phyloP scores from a whole-genome alignment of 2,329 filamentous ascomycete genomes.

The Ophiosphaerella herpotricha region DNA sequence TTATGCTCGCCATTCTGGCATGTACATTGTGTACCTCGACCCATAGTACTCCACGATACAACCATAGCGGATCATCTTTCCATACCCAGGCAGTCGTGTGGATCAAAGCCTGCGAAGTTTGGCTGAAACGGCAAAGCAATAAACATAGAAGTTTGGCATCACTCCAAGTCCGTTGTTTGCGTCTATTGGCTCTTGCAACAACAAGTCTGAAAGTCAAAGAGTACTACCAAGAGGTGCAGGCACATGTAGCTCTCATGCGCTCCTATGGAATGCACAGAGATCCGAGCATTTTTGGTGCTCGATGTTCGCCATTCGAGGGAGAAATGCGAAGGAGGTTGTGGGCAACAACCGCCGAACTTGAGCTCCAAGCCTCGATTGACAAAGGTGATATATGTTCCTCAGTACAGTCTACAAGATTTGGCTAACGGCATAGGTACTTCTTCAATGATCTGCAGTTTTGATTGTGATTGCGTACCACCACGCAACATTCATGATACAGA shows the following conservation, averaged over 20 bases:
- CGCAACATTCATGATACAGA: slow-evolving; percentile 57
- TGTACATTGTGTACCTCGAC: slow-evolving; percentile 43
- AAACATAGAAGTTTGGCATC: slow-evolving; percentile 56
- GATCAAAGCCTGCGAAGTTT: slow-evolving; percentile 47
- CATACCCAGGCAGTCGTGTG: slow-evolving; percentile 44
- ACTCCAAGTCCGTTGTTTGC: slow-evolving; percentile 55
- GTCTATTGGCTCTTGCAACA: slow-evolving; percentile 53
- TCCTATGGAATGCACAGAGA: slow-evolving; percentile 57
- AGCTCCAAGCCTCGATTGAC: slow-evolving; percentile 59
- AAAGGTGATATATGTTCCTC: slow-evolving; percentile 27
- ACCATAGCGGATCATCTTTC: slow-evolving; percentile 44
- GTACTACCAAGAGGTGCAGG: slow-evolving; percentile 24
- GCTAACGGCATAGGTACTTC: slow-evolving; percentile 50
- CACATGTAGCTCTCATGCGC: slow-evolving; percentile 53
- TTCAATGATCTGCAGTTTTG: slow-evolving; percentile 38
- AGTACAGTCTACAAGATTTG: neutral
- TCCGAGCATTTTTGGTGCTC: slow-evolving; percentile 40
- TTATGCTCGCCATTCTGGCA: slow-evolving; percentile 45
- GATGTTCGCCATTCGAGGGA: slow-evolving; percentile 46
- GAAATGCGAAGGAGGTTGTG: slow-evolving; percentile 60
- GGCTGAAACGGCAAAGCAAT: slow-evolving; percentile 52
- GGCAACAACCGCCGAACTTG: slow-evolving; percentile 60
- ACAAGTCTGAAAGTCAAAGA: slow-evolving; percentile 50
- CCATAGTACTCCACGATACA: slow-evolving; percentile 34
- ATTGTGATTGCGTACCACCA: slow-evolving; percentile 55